A percentile compares a stretch with the other conserved stretches of the same genome.
phyloP scores from a whole-genome alignment of 1,284 basidiomycete genomes.

The Heterobasidion parviporum region DNA sequence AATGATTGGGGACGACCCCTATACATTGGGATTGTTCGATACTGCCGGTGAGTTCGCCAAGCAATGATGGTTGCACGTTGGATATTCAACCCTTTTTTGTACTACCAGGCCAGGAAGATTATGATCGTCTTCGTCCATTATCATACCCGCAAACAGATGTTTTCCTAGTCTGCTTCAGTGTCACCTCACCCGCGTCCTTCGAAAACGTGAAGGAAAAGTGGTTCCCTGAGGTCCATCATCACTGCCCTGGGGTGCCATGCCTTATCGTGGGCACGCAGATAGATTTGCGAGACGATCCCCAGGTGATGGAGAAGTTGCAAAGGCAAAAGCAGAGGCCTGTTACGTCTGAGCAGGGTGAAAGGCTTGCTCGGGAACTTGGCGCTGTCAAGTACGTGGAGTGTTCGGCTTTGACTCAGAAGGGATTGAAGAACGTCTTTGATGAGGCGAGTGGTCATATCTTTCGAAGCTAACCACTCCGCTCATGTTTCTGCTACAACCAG shows the following conservation, averaged over 20 bases:
- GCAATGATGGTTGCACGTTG: not conserved
- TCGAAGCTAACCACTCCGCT: constrained; percentile 4
- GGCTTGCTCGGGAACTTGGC: constrained; percentile 90
- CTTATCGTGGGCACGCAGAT: constrained; percentile 98
- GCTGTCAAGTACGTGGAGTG: constrained; percentile 99
- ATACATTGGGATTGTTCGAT: constrained; percentile 97
- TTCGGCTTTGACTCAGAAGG: constrained; percentile 97
- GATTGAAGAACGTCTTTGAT: constrained; percentile 99
- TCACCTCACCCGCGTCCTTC: constrained; percentile 96
- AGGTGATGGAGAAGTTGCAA: constrained; percentile 90
- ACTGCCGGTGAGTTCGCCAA: constrained; percentile 70
- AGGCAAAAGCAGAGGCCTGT: constrained; percentile 97
- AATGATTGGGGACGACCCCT: constrained; percentile 99
- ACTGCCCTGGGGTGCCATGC: constrained; percentile 99
- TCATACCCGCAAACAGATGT: constrained; percentile 99
- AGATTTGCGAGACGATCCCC: constrained; percentile 90
- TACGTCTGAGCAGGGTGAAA: constrained; percentile 81
- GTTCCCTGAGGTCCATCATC: constrained; percentile 99
- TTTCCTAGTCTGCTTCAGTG: constrained; percentile 99
- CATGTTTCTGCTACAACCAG: constrained; percentile 31
- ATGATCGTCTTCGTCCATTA: constrained; percentile 96
- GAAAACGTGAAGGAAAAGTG: constrained; percentile 99
- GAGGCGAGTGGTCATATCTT: constrained; percentile 58
- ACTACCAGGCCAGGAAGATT: constrained; percentile 91
- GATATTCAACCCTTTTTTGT: constrained; percentile 1